phyloP scores from a whole-genome alignment of 192 early-diverging fungal species.

The Rhizophagus sp. region DNA sequence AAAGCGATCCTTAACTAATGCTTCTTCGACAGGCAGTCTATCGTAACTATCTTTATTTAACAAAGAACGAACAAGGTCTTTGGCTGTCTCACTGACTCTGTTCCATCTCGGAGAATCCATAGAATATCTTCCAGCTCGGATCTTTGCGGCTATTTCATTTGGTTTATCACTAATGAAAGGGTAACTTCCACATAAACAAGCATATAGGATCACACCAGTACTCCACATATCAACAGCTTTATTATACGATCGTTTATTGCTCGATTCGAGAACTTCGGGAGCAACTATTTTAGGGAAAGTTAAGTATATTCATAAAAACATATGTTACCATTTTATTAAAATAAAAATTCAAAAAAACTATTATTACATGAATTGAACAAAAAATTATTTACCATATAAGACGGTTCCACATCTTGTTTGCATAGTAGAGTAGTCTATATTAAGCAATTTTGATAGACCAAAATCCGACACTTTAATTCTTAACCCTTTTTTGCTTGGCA shows the following conservation, averaged over 20 bases:
- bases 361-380: not conserved
- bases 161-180: slow-evolving; percentile 56
- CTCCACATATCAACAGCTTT: slow-evolving; percentile 91
- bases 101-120: not conserved
- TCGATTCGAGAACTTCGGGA: slow-evolving; percentile 77
- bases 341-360: too few species aligned
- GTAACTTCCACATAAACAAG: slow-evolving; percentile 85
- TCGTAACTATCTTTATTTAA: not conserved
- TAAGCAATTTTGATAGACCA: slow-evolving; percentile 75
- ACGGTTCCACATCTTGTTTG: slow-evolving; percentile 88
- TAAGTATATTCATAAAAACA: not conserved
- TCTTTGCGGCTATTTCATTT: not conserved
- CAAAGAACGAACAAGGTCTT: not conserved
- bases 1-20: not conserved
- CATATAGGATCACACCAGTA: slow-evolving; percentile 92
- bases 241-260: slow-evolving; percentile 63
- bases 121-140: not conserved
- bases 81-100: not conserved
- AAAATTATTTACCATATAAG: slow-evolving; percentile 56
- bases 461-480: slow-evolving; percentile 95
- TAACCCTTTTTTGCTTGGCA: slow-evolving; percentile 50
- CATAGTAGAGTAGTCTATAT: slow-evolving; percentile 59
- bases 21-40: not conserved
- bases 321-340: too few species aligned
- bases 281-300: slow-evolving; percentile 56